Base-by-base conservation (phyloP, 352 stramenopile species). In the Poterioochromonas sp. region DNA sequence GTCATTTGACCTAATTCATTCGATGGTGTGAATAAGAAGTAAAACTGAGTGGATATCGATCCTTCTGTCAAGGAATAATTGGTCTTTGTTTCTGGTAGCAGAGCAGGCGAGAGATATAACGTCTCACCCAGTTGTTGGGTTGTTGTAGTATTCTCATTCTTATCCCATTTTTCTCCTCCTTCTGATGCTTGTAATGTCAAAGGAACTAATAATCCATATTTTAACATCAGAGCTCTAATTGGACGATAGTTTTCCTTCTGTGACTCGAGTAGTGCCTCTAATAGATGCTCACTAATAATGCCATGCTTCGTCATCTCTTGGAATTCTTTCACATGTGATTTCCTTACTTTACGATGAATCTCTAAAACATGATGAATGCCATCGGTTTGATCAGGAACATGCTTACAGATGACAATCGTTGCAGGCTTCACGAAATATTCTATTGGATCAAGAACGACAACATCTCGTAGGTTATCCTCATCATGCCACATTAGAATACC, bases 391-490 rank as follows among this genome's bases (percentile, higher is more conserved):
- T n/a, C n/a, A n/a, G n/a, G n/a, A n/a, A n/a, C n/a, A n/a, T n/a
- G n/a, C n/a, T n/a, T n/a, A n/a, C n/a, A n/a, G n/a, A n/a, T n/a
- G n/a, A n/a, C n/a, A n/a, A n/a, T 51, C 43, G 5, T 51, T 51
- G 29, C 63, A 53, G 5, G 29, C 11, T 8, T n/a, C 34, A 73
- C 29, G 8, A 73, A 44, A 29, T 44, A 73, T 29, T 11, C 26
- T n/a, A 73, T 53, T 34, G 63, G 37, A 43, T 73, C 63, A 22
- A 73, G 34, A n/a, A 73, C 44, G 8, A 73, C 29, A 47, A 73
- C 29, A 53, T 73, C 29, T 53, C 63, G 62, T 34, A 73, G 29
- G 26, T 29, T 2, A 29, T 73, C 63, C 5, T 73, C 63, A 11
- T 37, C 11, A 53, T 73, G 11, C 63, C 63, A 73, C 29, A 73